These are phyloP conservation scores for Xanthoconium separans DNA, from an alignment of 1,284 basidiomycete species.

Conservation along the genomic window DNA sequence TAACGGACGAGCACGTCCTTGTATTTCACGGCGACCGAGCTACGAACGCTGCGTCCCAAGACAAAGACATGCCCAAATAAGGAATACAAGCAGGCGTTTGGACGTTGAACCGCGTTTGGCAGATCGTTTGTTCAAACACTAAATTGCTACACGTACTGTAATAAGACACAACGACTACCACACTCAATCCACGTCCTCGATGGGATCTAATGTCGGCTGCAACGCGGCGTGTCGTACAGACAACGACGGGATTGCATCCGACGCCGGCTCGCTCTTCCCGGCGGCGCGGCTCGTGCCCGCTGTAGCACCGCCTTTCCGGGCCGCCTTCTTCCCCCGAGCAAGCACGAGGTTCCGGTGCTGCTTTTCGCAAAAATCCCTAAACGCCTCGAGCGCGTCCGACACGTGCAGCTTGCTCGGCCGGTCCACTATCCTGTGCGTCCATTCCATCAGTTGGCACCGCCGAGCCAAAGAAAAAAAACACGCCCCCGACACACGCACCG, in stretches of 20 bases:
- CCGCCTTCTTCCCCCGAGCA: constrained; percentile 16
- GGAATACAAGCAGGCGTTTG: constrained; percentile 28
- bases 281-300: background rate
- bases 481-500: constrained; percentile 41
- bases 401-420: constrained; percentile 53
- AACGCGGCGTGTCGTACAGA: background rate
- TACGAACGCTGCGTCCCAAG: background rate
- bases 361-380: constrained; percentile 48
- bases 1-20: background rate
- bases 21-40: background rate
- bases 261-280: background rate
- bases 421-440: constrained; percentile 45
- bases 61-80: constrained; percentile 26
- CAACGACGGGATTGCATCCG: background rate
- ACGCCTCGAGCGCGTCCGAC: constrained; percentile 46
- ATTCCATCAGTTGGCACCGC: no score
- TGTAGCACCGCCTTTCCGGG: background rate
- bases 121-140: background rate
- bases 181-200: constrained; percentile 33
- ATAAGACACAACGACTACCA: background rate
- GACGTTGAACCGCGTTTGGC: constrained; percentile 2
- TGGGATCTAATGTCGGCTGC: background rate
- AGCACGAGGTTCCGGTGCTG: constrained; percentile 41
- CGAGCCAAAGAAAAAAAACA: background rate
- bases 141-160: constrained; percentile 10